Evolutionary conservation across 768 basidiomycete species (phyloP), one percentile per base, ranked within the genome.

Genomic region (Termitomyces sp.): DNA sequence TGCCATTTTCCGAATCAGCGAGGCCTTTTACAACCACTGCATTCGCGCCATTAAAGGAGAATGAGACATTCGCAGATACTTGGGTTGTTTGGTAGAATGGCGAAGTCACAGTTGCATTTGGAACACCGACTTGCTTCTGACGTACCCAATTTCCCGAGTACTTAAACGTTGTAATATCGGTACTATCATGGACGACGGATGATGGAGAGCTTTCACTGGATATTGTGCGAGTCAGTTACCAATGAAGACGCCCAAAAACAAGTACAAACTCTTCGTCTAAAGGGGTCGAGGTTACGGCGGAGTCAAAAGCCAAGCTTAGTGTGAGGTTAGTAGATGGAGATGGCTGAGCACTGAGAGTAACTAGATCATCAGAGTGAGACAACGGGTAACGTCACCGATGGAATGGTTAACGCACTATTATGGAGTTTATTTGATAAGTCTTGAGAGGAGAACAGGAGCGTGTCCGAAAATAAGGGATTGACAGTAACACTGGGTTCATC

Each of bases 21-120:
- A 63, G 61, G 14, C 61, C 64, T 30, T 59, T 65, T 16, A 63
- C 58, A n/a, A 46, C 58, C 5, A 63, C 55, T 24, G 64, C 64
- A 38, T 44, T 58, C n/a, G 54, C 61, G 9, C 61, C 61, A 57
- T 42, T 61, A 26, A 65, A 63, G 9, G 64, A 57, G 47, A 65
- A 58, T n/a, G 60, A 59, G 44, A 55, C 58, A 36, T 54, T 60
- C 18, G 64, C 64, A 44, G 60, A 57, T 1, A 40, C 48, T 56
- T 61, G 58, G 1, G 56, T 59, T 26, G 61, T 65, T 36, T 52
- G 38, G 16, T 58, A 54, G 18, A 63, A 65, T 40, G 60, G 58
- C 5, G 60, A 56, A 28, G 61, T 57, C 35, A 56, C 53, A 7
- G 64, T 63, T 14, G 60, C 54, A 51, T 63, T 63, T 6, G 62